Evolutionary conservation across 257 asterid genomes (phyloP).

Genomic region (Ballota nigra): DNA sequence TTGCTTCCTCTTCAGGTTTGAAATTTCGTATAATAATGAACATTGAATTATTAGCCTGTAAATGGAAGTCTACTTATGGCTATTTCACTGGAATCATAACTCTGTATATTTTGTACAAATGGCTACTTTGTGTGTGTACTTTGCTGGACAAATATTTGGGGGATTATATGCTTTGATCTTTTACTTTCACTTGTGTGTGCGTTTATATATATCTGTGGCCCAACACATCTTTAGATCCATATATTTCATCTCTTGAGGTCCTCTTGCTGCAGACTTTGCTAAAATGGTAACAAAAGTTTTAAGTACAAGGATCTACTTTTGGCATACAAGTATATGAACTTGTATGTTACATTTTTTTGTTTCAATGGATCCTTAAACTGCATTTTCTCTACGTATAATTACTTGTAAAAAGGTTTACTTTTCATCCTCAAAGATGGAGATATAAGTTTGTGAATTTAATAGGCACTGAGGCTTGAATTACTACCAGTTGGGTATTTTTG

Average conservation of each 20-base stretch:
- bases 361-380: background rate
- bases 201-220: background rate
- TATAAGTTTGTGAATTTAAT: background rate
- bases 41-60: background rate
- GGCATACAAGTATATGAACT: background rate
- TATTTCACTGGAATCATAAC: background rate
- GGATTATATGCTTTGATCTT: background rate
- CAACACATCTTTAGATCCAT: background rate
- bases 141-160: background rate
- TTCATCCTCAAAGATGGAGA: background rate
- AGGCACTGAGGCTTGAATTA: background rate
- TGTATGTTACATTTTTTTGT: background rate
- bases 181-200: background rate
- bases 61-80: background rate
- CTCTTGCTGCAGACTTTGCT: background rate
- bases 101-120: slow-evolving; percentile 19
- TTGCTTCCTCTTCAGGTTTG: slow-evolving; percentile 3
- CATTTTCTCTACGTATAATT: background rate
- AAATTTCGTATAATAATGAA: slow-evolving; percentile 7
- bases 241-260: background rate
- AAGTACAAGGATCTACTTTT: background rate
- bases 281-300: background rate
- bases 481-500: background rate
- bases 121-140: background rate
- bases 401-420: background rate